Evolutionary conservation across 305 asterid genomes (phyloP), one percentile per base, ranked within the genome.

Genomic region (Solanum hybrid): DNA sequence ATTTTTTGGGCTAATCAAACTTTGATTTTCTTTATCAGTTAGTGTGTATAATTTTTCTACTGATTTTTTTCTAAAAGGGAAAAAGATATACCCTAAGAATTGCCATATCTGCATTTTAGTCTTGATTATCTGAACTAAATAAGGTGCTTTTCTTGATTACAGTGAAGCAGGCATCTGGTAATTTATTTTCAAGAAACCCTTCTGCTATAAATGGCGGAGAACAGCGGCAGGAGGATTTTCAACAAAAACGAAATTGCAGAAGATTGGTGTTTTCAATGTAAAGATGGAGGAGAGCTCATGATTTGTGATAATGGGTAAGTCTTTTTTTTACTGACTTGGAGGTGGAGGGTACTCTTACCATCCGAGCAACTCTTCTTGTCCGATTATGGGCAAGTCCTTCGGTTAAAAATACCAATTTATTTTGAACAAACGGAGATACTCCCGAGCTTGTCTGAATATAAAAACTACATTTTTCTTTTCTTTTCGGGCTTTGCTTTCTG

Each of bases 201-300:
- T 66, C 31, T 66, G 29, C 75, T 73, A 73, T 14, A 80, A 79
- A 87, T 87, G 91, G 88, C 35, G 90, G 88, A 80, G 90, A 86
- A 75, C 37, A 87, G 26, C 35, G 60, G 86, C 26, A 76, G 17
- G 56, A 86, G 35, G 91, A 36, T 27, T 75, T 8, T 22, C 42
- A 86, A 66, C 24, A 88, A 91, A 88, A 92, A 90, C 71, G 66
- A 36, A 35, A n/a, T 69, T 16, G 90, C 92, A 5, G 94, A 92
- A 80, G 92, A 90, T 56, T 91, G 90, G 89, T 91, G 94, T 71
- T 92, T 92, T 37, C 73, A 24, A 2, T 92, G 93, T 46, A 92
- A 92, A 89, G 94, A 92, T 76, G 94, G 93, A 31, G 94, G 94
- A 32, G 51, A 88, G 16, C 89, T 92, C 16, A 66, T 87, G 27